Evolutionary conservation across 768 basidiomycete species (phyloP).

Genomic region (Panus rudis): DNA sequence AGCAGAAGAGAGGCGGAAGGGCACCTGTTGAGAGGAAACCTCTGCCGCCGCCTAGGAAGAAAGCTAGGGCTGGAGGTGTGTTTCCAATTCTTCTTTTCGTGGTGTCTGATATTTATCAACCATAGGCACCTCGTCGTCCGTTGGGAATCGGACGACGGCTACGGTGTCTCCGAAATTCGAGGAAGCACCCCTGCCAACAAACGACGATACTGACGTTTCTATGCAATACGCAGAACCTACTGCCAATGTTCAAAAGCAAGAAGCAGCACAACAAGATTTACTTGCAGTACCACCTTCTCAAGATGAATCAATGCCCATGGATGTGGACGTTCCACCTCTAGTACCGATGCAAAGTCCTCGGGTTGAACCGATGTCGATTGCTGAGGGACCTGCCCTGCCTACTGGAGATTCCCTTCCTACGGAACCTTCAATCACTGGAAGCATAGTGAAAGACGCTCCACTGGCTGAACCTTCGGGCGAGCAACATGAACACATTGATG

Average conservation of each 20-base stretch:
- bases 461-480: too few species aligned
- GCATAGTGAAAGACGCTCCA: too few species aligned
- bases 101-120: conserved; percentile 15
- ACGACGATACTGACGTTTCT: not conserved
- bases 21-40: conserved; percentile 36
- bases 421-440: too few species aligned
- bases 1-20: conserved; percentile 59
- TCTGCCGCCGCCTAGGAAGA: conserved; percentile 48
- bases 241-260: not conserved
- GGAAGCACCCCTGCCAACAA: too few species aligned
- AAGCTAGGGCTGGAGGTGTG: conserved; percentile 39
- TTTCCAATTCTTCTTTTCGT: conserved; percentile 3
- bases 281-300: too few species aligned
- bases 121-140: not conserved
- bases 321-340: too few species aligned
- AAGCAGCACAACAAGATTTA: not conserved
- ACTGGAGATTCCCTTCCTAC: too few species aligned
- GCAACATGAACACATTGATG: not conserved
- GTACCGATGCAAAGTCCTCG: too few species aligned
- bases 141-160: not conserved
- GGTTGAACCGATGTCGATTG: too few species aligned
- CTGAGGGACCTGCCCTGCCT: too few species aligned
- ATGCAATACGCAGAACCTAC: not conserved
- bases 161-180: not conserved
- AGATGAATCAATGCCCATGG: too few species aligned